phyloP scores from a whole-genome alignment of 2,329 filamentous ascomycete genomes.

The Claviceps capensis region DNA sequence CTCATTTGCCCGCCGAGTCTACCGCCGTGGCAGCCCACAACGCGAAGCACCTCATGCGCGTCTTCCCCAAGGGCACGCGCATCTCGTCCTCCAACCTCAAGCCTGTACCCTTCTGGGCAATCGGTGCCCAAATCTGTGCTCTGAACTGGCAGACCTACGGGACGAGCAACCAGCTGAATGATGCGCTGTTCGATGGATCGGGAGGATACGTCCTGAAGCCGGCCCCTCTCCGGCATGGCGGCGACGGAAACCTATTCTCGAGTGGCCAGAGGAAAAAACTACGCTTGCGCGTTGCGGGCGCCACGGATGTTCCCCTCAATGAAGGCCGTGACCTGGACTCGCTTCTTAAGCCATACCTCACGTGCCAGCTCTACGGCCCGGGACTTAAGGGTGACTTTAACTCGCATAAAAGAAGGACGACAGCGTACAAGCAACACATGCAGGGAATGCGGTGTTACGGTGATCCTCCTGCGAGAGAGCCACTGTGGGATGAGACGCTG shows the following conservation, averaged over 20 bases:
- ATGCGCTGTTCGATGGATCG: conserved; percentile 51
- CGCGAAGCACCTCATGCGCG: conserved; percentile 52
- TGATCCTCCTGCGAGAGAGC: conserved; percentile 44
- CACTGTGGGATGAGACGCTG: conserved; percentile 50
- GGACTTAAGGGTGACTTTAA: conserved; percentile 25
- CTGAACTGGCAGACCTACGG: conserved; percentile 59
- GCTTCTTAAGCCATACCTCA: conserved; percentile 46
- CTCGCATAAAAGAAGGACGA: conserved; percentile 48
- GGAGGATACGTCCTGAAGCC: conserved; percentile 56
- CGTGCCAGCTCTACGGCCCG: conserved; percentile 49
- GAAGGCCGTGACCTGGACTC: conserved; percentile 34
- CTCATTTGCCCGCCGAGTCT: conserved; percentile 33
- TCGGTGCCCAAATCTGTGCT: conserved; percentile 56
- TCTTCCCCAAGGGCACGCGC: conserved; percentile 55
- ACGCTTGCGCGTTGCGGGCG: conserved; percentile 45
- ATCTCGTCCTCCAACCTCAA: conserved; percentile 53
- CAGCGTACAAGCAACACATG: conserved; percentile 44
- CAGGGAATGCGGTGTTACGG: conserved; percentile 40
- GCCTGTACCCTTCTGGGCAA: conserved; percentile 50
- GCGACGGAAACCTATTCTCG: conserved; percentile 33
- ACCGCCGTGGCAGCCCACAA: conserved; percentile 45
- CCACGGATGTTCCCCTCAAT: conserved; percentile 45
- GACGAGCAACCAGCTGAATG: conserved; percentile 52
- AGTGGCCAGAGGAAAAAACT: conserved; percentile 33
- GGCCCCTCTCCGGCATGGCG: conserved; percentile 40